Conservation (phyloP, 2,329 filamentous ascomycete genomes). For the Aureobasidium sp. region DNA sequence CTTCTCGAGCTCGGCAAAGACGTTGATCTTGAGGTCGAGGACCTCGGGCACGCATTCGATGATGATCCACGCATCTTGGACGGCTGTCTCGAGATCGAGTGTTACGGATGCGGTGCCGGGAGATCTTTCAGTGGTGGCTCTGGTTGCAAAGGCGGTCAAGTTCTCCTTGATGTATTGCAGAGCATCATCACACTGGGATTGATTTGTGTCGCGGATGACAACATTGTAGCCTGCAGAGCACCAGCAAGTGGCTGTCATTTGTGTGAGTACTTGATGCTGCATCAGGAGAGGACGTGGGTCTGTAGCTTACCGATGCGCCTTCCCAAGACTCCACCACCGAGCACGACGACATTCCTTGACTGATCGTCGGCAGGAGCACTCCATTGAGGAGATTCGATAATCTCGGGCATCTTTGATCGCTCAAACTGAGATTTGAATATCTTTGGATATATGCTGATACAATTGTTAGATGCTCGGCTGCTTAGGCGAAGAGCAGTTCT, state of each 20-base stretch:
- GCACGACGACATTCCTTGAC: constrained; percentile 29
- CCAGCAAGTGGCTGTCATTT: constrained; percentile 22
- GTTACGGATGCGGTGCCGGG: constrained; percentile 27
- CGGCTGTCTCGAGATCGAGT: constrained; percentile 32
- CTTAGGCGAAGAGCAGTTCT: background rate
- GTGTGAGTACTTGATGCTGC: background rate
- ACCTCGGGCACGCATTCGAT: constrained; percentile 47
- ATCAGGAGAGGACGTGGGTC: background rate
- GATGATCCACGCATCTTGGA: constrained; percentile 44
- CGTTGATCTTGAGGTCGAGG: constrained; percentile 40
- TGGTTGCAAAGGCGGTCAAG: constrained; percentile 18
- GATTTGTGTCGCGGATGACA: constrained; percentile 35
- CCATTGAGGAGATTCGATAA: constrained; percentile 31
- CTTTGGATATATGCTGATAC: background rate
- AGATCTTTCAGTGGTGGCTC: background rate
- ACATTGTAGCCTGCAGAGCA: constrained; percentile 37
- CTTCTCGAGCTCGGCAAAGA: constrained; percentile 40
- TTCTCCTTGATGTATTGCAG: constrained; percentile 34
- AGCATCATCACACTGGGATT: constrained; percentile 30
- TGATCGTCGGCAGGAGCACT: constrained; percentile 8
- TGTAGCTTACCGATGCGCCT: constrained; percentile 29
- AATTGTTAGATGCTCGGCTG: background rate
- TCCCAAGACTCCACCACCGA: constrained; percentile 38
- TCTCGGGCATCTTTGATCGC: background rate
- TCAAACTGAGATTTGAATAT: background rate